Evolutionary conservation across 2,329 filamentous ascomycete species (phyloP).

Genomic region (Aspergillus melleus): DNA sequence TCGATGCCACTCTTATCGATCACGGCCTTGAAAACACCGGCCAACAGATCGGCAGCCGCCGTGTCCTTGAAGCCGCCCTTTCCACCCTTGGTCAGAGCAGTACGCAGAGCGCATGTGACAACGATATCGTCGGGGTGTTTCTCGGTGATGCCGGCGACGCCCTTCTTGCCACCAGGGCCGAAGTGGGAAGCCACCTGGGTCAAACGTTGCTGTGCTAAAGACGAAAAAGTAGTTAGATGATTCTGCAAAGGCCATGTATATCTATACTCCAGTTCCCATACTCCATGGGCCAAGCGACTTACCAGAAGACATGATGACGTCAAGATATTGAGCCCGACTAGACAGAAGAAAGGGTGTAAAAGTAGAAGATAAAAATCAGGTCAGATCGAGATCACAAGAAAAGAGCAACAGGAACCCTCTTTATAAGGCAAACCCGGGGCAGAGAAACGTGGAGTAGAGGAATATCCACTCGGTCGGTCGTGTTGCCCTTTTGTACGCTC

Average conservation of each 20-base stretch:
- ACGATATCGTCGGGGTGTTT: conserved; percentile 72
- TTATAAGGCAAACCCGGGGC: conserved; percentile 15
- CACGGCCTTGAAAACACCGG: conserved; percentile 77
- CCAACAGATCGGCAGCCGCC: conserved; percentile 78
- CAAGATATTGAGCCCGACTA: conserved; percentile 5
- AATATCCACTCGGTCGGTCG: conserved; percentile 12
- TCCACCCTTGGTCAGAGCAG: conserved; percentile 87
- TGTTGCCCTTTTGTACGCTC: conserved; percentile 20
- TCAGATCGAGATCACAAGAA: neutral
- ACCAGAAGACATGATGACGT: conserved; percentile 46
- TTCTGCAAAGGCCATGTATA: neutral
- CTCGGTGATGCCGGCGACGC: conserved; percentile 36
- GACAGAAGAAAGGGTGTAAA: conserved; percentile 2
- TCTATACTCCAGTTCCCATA: neutral
- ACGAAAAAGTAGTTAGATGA: conserved; percentile 11
- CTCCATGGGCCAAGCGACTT: conserved; percentile 16
- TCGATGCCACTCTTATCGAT: conserved; percentile 86
- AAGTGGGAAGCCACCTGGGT: conserved; percentile 60
- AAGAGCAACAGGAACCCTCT: conserved; percentile 5
- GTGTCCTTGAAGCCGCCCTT: conserved; percentile 97
- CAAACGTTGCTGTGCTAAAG: conserved; percentile 58
- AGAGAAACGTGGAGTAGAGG: conserved; percentile 6
- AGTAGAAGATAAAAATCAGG: conserved; percentile 2
- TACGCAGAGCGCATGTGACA: conserved; percentile 87
- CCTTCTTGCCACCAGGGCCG: conserved; percentile 39